Conservation (phyloP, 148 eudicot species). For the Nepenthes gracilis region DNA sequence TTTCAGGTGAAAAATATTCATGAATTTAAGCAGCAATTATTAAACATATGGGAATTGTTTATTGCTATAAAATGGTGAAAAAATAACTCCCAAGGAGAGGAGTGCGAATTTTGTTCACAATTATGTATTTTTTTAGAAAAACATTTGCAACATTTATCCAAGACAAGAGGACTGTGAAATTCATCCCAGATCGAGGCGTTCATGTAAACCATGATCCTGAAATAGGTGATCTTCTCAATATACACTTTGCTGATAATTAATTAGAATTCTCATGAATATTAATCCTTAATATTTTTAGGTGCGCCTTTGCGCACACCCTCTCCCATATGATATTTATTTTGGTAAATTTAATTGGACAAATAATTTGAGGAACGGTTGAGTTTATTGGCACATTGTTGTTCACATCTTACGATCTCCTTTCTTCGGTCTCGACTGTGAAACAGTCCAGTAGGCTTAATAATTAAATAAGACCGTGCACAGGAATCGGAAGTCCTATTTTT, state of each 20-base stretch:
- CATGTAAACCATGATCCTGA: slow-evolving; percentile 85
- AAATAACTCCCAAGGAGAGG: slow-evolving; percentile 68
- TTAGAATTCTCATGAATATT: not conserved
- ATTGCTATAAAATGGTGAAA: slow-evolving; percentile 94
- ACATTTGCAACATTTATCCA: slow-evolving; percentile 91
- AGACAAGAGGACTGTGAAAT: slow-evolving; percentile 93
- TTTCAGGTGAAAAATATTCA: slow-evolving; percentile 89
- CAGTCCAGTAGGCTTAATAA: too few species aligned
- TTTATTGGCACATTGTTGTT: too few species aligned
- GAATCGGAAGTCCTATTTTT: too few species aligned
- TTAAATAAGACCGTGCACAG: too few species aligned
- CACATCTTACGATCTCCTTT: too few species aligned
- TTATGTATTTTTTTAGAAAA: slow-evolving; percentile 93
- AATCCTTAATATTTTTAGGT: not conserved
- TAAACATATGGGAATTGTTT: slow-evolving; percentile 87
- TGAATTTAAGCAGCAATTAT: slow-evolving; percentile 84
- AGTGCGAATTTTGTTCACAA: slow-evolving; percentile 51
- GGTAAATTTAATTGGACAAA: too few species aligned
- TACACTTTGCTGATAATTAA: slow-evolving; percentile 7
- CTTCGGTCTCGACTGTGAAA: too few species aligned
- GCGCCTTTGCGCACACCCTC: too few species aligned
- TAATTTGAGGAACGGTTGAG: too few species aligned
- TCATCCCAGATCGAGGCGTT: slow-evolving; percentile 84
- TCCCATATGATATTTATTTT: too few species aligned
- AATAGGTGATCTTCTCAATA: slow-evolving; percentile 86